These are phyloP conservation scores for Tetrapyrgos nigripes DNA, from an alignment of 1,284 basidiomycete species.

Conservation along the genomic window DNA sequence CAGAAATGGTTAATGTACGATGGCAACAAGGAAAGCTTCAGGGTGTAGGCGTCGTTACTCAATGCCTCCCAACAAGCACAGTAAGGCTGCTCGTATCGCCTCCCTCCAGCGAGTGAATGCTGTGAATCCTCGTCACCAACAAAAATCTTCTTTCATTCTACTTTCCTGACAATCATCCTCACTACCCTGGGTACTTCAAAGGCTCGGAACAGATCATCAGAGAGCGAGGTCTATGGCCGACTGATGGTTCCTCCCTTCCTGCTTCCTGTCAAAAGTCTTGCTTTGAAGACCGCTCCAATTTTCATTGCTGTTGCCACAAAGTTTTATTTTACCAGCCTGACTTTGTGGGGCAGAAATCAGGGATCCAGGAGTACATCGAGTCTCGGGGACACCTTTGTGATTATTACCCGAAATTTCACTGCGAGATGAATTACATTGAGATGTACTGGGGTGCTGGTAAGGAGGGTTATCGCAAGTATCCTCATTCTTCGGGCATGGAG, in stretches of 20 bases:
- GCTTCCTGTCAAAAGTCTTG: constrained; percentile 21
- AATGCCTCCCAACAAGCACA: too few relatives aligned
- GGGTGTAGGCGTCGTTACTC: too few relatives aligned
- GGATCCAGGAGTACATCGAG: constrained; percentile 20
- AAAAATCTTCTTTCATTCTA: constrained; percentile 33
- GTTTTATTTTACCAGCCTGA: constrained; percentile 1
- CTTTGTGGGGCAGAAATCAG: constrained; percentile 16
- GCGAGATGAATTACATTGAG: constrained; percentile 34
- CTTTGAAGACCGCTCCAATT: neutral
- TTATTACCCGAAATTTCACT: constrained; percentile 32
- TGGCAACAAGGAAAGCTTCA: neutral
- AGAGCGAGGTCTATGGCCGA: constrained; percentile 42
- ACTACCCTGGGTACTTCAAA: constrained; percentile 37
- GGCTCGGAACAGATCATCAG: constrained; percentile 38
- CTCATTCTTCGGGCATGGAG: constrained; percentile 14
- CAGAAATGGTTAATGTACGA: too few relatives aligned
- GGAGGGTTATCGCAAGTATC: constrained; percentile 19
- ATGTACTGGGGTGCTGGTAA: constrained; percentile 32
- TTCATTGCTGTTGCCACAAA: neutral
- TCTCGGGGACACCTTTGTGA: constrained; percentile 20
- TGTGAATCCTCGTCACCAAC: too few relatives aligned
- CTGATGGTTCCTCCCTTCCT: constrained; percentile 7
- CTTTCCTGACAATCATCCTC: constrained; percentile 33
- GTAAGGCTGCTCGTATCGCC: constrained; percentile 29
- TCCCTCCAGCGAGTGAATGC: constrained; percentile 18